phyloP scores from a whole-genome alignment of 768 basidiomycete genomes.

The Rhodotorula graminis region DNA sequence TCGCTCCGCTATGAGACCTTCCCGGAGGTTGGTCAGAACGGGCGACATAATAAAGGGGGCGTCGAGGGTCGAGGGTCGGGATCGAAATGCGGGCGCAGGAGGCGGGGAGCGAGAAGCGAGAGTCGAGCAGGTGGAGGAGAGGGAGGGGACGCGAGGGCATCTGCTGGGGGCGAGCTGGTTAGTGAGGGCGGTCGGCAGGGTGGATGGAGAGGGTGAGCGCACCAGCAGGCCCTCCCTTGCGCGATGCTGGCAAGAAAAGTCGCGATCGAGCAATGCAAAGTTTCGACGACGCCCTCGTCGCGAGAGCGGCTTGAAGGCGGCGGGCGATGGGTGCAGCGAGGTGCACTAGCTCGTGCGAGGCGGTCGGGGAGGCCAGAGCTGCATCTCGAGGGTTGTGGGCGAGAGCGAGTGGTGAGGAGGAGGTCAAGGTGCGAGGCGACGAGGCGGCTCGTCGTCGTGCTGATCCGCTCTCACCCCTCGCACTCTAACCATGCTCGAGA shows the following conservation, averaged over 20 bases:
- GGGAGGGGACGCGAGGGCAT: background rate
- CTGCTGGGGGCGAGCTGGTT: background rate
- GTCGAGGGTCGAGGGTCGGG: background rate
- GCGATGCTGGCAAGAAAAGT: background rate
- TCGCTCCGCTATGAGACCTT: background rate
- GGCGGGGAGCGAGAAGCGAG: background rate
- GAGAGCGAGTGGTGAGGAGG: background rate
- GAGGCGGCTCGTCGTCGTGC: background rate
- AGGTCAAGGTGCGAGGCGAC: background rate
- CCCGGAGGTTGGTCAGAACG: background rate
- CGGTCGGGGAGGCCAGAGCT: too few species aligned
- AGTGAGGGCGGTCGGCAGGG: background rate
- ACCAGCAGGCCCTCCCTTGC: background rate
- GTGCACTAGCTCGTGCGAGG: background rate
- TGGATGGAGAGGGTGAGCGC: background rate
- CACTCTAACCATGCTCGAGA: background rate
- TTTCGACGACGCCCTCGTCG: background rate
- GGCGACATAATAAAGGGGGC: slow-evolving; percentile 12
- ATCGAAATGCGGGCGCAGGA: background rate
- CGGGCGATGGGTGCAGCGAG: background rate
- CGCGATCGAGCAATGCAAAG: background rate
- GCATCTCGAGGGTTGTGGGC: background rate
- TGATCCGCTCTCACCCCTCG: background rate
- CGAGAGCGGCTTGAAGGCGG: too few species aligned
- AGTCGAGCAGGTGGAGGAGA: background rate